phyloP scores from a whole-genome alignment of 805 yeast species.

The Metschnikowia peoriensis region DNA sequence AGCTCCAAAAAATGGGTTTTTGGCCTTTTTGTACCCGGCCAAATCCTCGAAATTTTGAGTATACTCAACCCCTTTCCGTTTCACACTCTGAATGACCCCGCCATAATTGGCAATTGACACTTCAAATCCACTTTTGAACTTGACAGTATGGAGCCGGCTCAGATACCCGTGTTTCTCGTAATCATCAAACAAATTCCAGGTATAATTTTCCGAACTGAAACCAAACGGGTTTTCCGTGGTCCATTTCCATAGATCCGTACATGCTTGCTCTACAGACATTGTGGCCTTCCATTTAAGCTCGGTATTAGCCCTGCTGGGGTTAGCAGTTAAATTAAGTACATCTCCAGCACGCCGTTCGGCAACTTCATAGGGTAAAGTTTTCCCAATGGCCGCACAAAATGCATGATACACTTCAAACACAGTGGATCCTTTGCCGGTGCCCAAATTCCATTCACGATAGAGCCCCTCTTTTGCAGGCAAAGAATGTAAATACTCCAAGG shows the following conservation, averaged over 20 bases:
- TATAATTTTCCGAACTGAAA: conserved; percentile 35
- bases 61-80: conserved; percentile 37
- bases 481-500: conserved; percentile 52
- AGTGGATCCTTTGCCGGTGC: conserved; percentile 78
- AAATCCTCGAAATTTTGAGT: conserved; percentile 40
- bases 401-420: conserved; percentile 69
- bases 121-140: conserved; percentile 27
- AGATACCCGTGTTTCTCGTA: conserved; percentile 17
- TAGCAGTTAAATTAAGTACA: conserved; percentile 71
- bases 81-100: conserved; percentile 46
- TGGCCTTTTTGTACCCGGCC: conserved; percentile 22
- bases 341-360: conserved; percentile 72
- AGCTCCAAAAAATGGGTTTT: conserved; percentile 58
- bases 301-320: conserved; percentile 59
- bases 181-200: conserved; percentile 28
- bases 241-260: conserved; percentile 78
- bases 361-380: conserved; percentile 61
- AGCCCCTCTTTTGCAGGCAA: conserved; percentile 41
- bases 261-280: conserved; percentile 57
- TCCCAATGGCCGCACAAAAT: conserved; percentile 64
- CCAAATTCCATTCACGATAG: conserved; percentile 78
- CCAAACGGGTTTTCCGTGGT: conserved; percentile 67
- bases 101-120: conserved; percentile 51
- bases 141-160: conserved; percentile 37
- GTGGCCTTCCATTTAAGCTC: conserved; percentile 68